Evolutionary conservation across 495 filamentous ascomycete species (phyloP).

Genomic region (Hypoxylon intermedium): DNA sequence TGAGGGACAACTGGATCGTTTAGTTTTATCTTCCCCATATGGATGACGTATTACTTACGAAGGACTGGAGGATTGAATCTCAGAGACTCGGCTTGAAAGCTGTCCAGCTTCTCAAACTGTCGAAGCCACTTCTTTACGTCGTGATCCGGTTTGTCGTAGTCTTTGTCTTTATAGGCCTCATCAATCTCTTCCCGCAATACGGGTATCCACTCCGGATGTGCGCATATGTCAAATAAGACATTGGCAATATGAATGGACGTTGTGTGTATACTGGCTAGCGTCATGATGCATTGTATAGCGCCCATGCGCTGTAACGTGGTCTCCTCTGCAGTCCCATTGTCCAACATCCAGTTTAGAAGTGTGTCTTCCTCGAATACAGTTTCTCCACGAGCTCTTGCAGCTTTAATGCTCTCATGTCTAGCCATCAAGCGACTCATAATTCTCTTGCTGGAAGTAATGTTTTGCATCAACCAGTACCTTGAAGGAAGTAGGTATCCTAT

Average conservation of each 20-base stretch:
- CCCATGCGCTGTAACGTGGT: constrained; percentile 8
- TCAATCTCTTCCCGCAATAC: background rate
- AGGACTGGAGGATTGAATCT: background rate
- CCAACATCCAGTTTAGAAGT: constrained; percentile 24
- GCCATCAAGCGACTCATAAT: background rate
- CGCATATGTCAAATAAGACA: constrained; percentile 9
- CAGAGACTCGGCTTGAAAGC: background rate
- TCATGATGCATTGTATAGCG: constrained; percentile 20
- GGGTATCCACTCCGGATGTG: background rate
- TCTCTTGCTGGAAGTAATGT: background rate
- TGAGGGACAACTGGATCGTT: too few relatives aligned
- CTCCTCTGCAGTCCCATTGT: constrained; percentile 5
- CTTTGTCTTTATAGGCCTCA: background rate
- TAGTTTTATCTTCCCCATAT: too few relatives aligned
- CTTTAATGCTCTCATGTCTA: too few relatives aligned
- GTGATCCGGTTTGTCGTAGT: background rate
- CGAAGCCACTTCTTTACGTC: background rate
- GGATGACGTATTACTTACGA: too few relatives aligned
- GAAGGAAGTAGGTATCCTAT: constrained; percentile 5
- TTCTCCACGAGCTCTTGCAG: too few relatives aligned
- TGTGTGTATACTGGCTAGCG: constrained; percentile 44
- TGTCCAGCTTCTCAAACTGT: background rate
- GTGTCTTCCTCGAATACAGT: background rate
- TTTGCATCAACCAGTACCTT: background rate
- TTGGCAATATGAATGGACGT: constrained; percentile 4